phyloP scores from a whole-genome alignment of 257 asterid species.

The Solanum sejunctum region DNA sequence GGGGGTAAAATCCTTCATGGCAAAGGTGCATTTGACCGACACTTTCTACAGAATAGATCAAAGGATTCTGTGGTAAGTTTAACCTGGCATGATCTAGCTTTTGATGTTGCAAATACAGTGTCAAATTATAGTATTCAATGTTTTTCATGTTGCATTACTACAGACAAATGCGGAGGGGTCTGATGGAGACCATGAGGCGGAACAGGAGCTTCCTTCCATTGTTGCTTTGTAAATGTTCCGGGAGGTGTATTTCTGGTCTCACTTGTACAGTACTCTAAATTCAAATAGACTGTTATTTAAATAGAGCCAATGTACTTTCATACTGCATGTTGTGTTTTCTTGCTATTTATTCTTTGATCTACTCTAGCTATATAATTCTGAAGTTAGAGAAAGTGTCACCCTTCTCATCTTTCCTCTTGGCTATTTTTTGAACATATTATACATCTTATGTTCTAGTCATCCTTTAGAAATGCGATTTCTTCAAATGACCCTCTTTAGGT shows the following conservation, averaged over 20 bases:
- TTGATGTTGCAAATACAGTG: background rate
- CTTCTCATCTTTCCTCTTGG: background rate
- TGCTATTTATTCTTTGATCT: background rate
- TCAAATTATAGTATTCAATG: background rate
- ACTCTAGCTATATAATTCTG: background rate
- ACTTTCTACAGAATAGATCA: slow-evolving; percentile 37
- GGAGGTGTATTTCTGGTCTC: slow-evolving; percentile 7
- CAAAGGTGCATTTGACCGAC: slow-evolving; percentile 54
- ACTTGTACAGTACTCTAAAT: slow-evolving; percentile 24
- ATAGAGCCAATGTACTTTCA: background rate
- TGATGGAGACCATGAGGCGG: slow-evolving; percentile 71
- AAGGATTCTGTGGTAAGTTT: slow-evolving; percentile 48
- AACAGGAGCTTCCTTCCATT: slow-evolving; percentile 86
- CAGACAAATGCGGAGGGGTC: slow-evolving; percentile 43
- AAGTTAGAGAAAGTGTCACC: background rate
- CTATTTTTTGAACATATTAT: background rate
- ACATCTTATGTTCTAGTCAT: background rate
- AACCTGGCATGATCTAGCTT: background rate
- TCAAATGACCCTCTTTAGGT: background rate
- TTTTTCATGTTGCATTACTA: background rate
- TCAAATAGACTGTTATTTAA: background rate
- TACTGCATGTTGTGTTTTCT: background rate
- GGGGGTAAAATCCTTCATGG: slow-evolving; percentile 91
- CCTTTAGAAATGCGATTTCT: background rate
- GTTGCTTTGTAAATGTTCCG: slow-evolving; percentile 51